Percentiles rank a stretch among this genome's conserved stretches.
Evolutionary conservation across 345 rosid genomes (phyloP).

Genomic region (Salix brachista): DNA sequence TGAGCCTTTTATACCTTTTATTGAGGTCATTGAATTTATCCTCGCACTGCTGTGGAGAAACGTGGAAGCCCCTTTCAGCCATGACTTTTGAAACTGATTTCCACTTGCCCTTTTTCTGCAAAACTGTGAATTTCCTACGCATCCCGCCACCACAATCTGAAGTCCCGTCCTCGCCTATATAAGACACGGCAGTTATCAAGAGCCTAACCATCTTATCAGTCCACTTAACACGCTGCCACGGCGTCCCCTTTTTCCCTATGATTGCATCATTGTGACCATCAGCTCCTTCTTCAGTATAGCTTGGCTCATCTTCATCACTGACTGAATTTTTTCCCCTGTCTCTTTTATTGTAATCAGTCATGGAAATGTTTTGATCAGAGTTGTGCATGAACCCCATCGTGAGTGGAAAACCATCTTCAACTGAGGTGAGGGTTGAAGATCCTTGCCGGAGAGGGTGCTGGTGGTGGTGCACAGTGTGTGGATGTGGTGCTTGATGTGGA

Average conservation of each 20-base stretch:
- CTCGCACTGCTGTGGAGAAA: slow-evolving; percentile 94
- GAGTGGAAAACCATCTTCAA: slow-evolving; percentile 64
- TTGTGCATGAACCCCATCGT: slow-evolving; percentile 58
- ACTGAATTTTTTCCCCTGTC: slow-evolving; percentile 56
- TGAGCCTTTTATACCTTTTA: slow-evolving; percentile 86
- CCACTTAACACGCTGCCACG: slow-evolving; percentile 97
- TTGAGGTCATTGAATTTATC: slow-evolving; percentile 93
- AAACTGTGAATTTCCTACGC: slow-evolving; percentile 64
- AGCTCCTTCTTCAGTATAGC: slow-evolving; percentile 65
- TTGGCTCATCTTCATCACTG: slow-evolving; percentile 90
- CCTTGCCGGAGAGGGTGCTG: slow-evolving; percentile 49
- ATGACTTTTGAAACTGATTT: slow-evolving; percentile 79
- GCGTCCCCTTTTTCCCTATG: slow-evolving; percentile 60
- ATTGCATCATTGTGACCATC: slow-evolving; percentile 48
- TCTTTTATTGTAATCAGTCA: slow-evolving; percentile 46
- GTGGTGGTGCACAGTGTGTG: slow-evolving; percentile 46
- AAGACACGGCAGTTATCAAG: slow-evolving; percentile 84
- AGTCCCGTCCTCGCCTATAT: slow-evolving; percentile 63
- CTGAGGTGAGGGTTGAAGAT: slow-evolving; percentile 33
- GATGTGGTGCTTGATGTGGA: slow-evolving; percentile 48
- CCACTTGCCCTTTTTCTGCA: slow-evolving; percentile 95
- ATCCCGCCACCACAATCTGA: slow-evolving; percentile 46
- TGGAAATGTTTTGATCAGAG: slow-evolving; percentile 47
- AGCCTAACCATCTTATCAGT: slow-evolving; percentile 90
- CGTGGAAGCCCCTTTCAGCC: slow-evolving; percentile 80